These are phyloP conservation scores for Sphagnum contortum DNA, from an alignment of 225 moss, liverwort and hornwort species.

Conservation along the genomic window DNA sequence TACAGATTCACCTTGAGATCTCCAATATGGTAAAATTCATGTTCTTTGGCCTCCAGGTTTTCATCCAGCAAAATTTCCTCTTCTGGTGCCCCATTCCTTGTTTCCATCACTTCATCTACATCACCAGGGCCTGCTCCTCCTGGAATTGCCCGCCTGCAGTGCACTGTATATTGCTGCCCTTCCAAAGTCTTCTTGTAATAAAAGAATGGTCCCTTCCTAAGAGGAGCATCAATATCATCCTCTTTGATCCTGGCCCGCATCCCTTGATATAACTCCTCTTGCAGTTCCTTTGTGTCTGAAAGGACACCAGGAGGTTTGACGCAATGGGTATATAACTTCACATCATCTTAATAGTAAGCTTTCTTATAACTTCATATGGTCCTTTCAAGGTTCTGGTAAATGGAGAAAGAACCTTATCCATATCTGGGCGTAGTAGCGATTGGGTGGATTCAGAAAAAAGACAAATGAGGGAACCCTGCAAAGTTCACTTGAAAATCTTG, in stretches of 20 bases:
- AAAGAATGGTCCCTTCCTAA: slow-evolving; percentile 66
- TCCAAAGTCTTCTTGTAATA: slow-evolving; percentile 62
- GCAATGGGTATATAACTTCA: not conserved
- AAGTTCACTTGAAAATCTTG: too few species aligned
- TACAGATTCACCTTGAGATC: slow-evolving; percentile 34
- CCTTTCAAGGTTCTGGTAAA: too few species aligned
- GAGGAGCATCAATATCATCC: slow-evolving; percentile 52
- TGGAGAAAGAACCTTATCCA: not conserved
- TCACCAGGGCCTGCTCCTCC: slow-evolving; percentile 69
- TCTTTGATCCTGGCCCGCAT: slow-evolving; percentile 85
- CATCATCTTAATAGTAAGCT: not conserved
- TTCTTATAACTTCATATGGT: not conserved
- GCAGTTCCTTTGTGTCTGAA: slow-evolving; percentile 60
- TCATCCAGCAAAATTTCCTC: slow-evolving; percentile 81
- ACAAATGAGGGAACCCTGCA: too few species aligned
- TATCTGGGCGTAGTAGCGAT: too few species aligned
- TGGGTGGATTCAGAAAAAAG: too few species aligned
- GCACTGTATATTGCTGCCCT: slow-evolving; percentile 68
- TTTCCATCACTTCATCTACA: slow-evolving; percentile 76
- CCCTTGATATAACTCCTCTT: slow-evolving; percentile 66
- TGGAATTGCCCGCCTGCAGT: slow-evolving; percentile 66
- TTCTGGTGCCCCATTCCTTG: slow-evolving; percentile 36
- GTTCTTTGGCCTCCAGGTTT: slow-evolving; percentile 57
- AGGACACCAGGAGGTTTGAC: not conserved
- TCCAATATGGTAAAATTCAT: slow-evolving; percentile 77